Conservation (phyloP, 2,329 filamentous ascomycete genomes). For the Paracorniculantispora psalliotae region DNA sequence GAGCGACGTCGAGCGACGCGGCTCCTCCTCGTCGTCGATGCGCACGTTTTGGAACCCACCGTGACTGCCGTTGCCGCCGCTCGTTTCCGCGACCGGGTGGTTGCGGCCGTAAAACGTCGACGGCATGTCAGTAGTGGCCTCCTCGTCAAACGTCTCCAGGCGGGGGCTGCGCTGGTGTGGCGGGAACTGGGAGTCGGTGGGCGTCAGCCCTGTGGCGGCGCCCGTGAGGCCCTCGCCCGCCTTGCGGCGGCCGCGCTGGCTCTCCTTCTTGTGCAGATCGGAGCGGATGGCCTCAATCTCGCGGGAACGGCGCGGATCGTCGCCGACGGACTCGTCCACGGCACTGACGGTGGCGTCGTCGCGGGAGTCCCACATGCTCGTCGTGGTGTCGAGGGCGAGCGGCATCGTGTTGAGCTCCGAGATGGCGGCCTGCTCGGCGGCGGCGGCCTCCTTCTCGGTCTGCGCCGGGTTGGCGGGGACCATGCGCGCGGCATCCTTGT, state of each 20-base stretch:
- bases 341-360: conserved; percentile 23
- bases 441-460: conserved; percentile 23
- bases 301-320: conserved; percentile 30
- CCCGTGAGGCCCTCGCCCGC: conserved; percentile 41
- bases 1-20: conserved; percentile 2
- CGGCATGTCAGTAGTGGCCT: conserved; percentile 34
- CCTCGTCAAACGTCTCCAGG: conserved; percentile 38
- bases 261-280: conserved; percentile 36
- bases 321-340: conserved; percentile 18
- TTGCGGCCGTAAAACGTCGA: conserved; percentile 9
- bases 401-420: conserved; percentile 39
- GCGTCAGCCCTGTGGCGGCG: conserved; percentile 26
- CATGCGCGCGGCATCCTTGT: conserved; percentile 62
- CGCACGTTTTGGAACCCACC: conserved; percentile 8
- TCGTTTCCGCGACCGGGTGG: background rate
- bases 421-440: conserved; percentile 40
- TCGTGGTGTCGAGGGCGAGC: conserved; percentile 19
- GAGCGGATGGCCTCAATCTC: conserved; percentile 35
- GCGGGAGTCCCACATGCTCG: conserved; percentile 21
- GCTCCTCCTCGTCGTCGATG: conserved; percentile 7
- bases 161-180: conserved; percentile 27
- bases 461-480: conserved; percentile 42
- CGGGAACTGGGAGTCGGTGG: conserved; percentile 22
- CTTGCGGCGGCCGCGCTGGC: conserved; percentile 45
- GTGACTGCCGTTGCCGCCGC: background rate